Evolutionary conservation across 257 asterid species (phyloP).

Genomic region (Nicotiana undulata): DNA sequence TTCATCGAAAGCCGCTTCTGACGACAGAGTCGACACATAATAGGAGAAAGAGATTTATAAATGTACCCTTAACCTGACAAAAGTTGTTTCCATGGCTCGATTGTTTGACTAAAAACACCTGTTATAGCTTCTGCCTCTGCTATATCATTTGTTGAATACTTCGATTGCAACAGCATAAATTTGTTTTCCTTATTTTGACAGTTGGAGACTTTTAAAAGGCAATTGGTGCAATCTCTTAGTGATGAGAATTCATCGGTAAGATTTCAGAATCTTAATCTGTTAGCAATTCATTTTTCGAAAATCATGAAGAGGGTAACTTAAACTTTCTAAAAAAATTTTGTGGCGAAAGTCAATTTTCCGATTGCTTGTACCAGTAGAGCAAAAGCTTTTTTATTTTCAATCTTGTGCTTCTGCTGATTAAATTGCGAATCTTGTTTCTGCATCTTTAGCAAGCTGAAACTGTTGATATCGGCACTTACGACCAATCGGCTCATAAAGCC

Average conservation of each 20-base stretch:
- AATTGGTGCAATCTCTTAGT: slow-evolving; percentile 77
- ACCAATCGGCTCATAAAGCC: slow-evolving; percentile 54
- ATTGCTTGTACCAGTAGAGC: not conserved
- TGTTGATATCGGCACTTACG: slow-evolving; percentile 87
- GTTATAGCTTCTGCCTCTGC: not conserved
- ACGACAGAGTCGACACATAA: not conserved
- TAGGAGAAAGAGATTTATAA: not conserved
- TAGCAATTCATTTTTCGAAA: not conserved
- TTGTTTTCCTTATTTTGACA: slow-evolving; percentile 16
- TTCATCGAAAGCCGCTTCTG: not conserved
- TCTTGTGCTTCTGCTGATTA: not conserved
- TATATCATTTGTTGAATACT: not conserved
- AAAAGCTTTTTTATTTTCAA: not conserved
- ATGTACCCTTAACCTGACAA: not conserved
- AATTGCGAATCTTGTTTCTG: not conserved
- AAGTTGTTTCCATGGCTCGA: not conserved
- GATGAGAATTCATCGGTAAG: slow-evolving; percentile 79
- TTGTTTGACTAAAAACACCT: not conserved
- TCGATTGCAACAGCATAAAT: not conserved
- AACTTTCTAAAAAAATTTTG: not conserved
- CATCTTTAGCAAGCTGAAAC: slow-evolving; percentile 50
- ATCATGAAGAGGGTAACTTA: not conserved
- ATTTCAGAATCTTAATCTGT: not conserved
- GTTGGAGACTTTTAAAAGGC: slow-evolving; percentile 91
- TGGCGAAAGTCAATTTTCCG: not conserved